Conservation (phyloP, 2,329 filamentous ascomycete genomes). For the Sodiomyces alkalinus region DNA sequence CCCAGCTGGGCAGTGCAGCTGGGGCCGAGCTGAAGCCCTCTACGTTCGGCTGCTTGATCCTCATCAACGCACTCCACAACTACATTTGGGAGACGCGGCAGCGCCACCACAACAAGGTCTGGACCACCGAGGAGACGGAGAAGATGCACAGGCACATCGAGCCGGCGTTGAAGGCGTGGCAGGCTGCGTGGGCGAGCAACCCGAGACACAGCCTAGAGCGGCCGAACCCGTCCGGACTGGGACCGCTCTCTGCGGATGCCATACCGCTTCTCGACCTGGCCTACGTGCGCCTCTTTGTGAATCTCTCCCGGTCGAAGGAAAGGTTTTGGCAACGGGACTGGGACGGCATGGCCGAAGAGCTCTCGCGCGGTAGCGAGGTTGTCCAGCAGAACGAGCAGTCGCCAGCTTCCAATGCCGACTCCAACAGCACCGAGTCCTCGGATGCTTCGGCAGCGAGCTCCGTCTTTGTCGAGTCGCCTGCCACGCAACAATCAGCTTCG, state of each 20-base stretch:
- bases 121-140: conserved; percentile 86
- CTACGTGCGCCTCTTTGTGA: conserved; percentile 84
- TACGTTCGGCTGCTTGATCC: conserved; percentile 77
- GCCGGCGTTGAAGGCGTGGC: conserved; percentile 86
- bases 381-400: conserved; percentile 56
- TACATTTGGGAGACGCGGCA: conserved; percentile 98
- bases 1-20: conserved; percentile 31
- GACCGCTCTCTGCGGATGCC: conserved; percentile 76
- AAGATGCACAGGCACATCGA: conserved; percentile 94
- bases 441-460: conserved; percentile 30
- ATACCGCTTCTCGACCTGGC: conserved; percentile 85
- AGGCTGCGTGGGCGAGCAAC: conserved; percentile 79
- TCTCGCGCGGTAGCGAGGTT: conserved; percentile 63
- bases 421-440: conserved; percentile 25
- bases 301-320: conserved; percentile 82
- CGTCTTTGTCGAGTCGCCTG: conserved; percentile 34
- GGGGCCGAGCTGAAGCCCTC: conserved; percentile 56
- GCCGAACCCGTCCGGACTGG: conserved; percentile 68
- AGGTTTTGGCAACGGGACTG: conserved; percentile 90
- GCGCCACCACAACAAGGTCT: conserved; percentile 71
- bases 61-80: conserved; percentile 92
- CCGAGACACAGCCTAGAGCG: conserved; percentile 71
- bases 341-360: conserved; percentile 77
- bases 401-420: conserved; percentile 32
- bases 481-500: conserved; percentile 32